Evolutionary conservation across 129 eudicot genomes (phyloP).

Genomic region (Tagetes erecta): DNA sequence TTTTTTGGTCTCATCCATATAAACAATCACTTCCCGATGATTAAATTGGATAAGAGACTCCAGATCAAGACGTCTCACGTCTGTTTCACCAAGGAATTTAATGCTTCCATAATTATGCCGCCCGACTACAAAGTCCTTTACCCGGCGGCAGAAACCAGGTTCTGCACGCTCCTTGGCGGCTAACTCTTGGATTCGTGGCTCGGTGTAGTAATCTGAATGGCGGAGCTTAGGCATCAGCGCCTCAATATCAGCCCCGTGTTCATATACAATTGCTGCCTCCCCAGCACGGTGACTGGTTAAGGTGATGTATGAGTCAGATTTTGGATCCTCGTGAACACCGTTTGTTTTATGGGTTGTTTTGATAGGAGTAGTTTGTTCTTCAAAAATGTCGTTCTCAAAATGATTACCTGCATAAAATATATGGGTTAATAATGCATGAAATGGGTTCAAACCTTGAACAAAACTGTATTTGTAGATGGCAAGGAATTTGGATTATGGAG

Average conservation of each 20-base stretch:
- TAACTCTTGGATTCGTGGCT: slow-evolving; percentile 84
- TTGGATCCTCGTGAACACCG: slow-evolving; percentile 52
- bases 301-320: slow-evolving; percentile 68
- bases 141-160: slow-evolving; percentile 80
- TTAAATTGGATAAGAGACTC: slow-evolving; percentile 85
- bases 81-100: slow-evolving; percentile 87
- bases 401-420: slow-evolving; percentile 30
- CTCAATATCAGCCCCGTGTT: slow-evolving; percentile 95
- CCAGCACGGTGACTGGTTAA: slow-evolving; percentile 94
- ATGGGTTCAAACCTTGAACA: neutral
- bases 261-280: slow-evolving; percentile 94
- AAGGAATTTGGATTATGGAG: neutral
- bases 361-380: slow-evolving; percentile 36
- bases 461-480: neutral
- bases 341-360: slow-evolving; percentile 46
- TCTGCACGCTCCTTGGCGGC: slow-evolving; percentile 95
- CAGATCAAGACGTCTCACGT: slow-evolving; percentile 76
- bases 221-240: slow-evolving; percentile 97
- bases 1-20: slow-evolving; percentile 87
- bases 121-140: slow-evolving; percentile 79
- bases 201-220: slow-evolving; percentile 86
- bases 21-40: slow-evolving; percentile 87
- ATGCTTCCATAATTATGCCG: slow-evolving; percentile 75
- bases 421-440: neutral
- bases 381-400: slow-evolving; percentile 40